Evolutionary conservation across 257 asterid species (phyloP), one percentile per base, ranked within the genome.

Genomic region (Nicotiana obtusifolia): DNA sequence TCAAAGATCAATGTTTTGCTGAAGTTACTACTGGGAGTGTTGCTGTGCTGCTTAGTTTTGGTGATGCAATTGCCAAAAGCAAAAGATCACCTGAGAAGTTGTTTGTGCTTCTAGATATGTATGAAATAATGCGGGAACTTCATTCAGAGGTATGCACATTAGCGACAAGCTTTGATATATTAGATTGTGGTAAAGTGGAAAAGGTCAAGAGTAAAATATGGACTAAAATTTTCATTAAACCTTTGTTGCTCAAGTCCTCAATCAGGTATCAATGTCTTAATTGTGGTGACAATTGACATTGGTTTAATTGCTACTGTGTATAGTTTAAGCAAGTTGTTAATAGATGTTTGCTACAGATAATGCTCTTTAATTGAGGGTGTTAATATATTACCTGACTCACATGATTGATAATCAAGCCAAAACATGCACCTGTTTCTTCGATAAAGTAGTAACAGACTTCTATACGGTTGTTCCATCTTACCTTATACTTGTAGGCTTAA

Each of bases 51-150:
- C 99, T 94, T 80, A 93, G 98, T 93, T 94, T 96, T 91, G 99
- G 99, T 85, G 98, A 94, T 88, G 98, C 98, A 19, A 96, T 96
- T 88, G 98, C 98, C 83, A 92, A 88, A 90, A 94, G 99, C 95
- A 96, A 96, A 88, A 89, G 99, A 87, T 96, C 99, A 37, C 99
- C 98, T 60, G 99, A 96, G 88, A 96, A 96, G 87, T 87, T 96
- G 83, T 96, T 96, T 85, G 98, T 94, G 89, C 96, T 96, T 83
- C 91, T 96, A 53, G 98, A 96, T 86, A 96, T 96, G 99, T 94
- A 96, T 85, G 99, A 96, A 88, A 96, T 94, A 83, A 96, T 96
- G 99, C 89, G 97, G 85, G 99, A 96, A 84, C 97, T 96, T 89
- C 98, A 94, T 85, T 82, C 89, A 7, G 98, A 96, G 97, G 98